Base-by-base conservation (phyloP, 257 asterid species). In the Euphrasia confusa region DNA sequence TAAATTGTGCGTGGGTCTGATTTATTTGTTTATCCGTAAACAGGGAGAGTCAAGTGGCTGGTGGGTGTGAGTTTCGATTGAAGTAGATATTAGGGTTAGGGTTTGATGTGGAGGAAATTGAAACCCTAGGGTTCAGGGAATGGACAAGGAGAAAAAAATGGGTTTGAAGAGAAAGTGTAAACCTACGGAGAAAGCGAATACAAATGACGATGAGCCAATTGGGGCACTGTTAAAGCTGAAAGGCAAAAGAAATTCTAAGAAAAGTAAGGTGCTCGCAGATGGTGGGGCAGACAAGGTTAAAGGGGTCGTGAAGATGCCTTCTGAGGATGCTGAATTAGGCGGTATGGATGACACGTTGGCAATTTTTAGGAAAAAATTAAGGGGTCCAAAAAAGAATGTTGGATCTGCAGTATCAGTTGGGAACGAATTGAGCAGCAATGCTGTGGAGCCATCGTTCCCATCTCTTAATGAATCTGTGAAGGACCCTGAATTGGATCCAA, bases 321-420 rank as follows among this genome's bases (percentile, higher is more conserved):
- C 35, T 33, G 74, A 72, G 75, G 85, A 67, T 45, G 83, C 73
- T 39, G 93, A 89, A 64, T 69, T 82, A 60, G 85, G 77, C 58
- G 87, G 85, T 65, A 87, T 93, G 99, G 85, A 85, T 60, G 99
- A 93, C 50, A 93, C 99, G 2, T 78, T 93, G 78, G 99, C 96
- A 5, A 87, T 62, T 74, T 87, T 89, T 64, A 81, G 85, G 84
- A 89, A 82, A 78, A 89, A 90, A 76, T 75, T 93, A 80, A 83
- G 75, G 83, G 94, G 74, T 70, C 88, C 96, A 13, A 89, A 81
- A 71, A 93, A 78, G 81, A 77, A 71, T 65, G 75, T 65, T 65
- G 83, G 81, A 61, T 68, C 74, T 70, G 78, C 67, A 15, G 61
- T 65, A 27, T 67, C 26, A 6, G 76, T 56, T 53, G 77, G 50